phyloP scores from a whole-genome alignment of 305 asterid species.

The Rubia tinctorum region DNA sequence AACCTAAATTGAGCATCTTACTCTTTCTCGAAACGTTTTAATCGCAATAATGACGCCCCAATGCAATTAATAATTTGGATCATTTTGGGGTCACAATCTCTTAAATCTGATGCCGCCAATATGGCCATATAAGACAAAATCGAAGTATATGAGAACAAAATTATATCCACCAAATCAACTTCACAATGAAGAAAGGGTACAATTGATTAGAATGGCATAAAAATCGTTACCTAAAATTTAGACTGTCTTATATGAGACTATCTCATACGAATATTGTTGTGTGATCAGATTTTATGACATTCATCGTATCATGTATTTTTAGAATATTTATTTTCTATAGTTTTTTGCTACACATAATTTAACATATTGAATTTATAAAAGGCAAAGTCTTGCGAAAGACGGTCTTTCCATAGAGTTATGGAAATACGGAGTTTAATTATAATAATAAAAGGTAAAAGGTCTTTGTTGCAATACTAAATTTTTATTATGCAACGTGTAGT shows the following conservation, averaged over 20 bases:
- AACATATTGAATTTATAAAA: too few species aligned
- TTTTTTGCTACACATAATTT: too few species aligned
- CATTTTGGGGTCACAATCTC: neutral
- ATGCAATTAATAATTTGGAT: neutral
- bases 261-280: too few species aligned
- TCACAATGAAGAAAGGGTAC: neutral
- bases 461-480: too few species aligned
- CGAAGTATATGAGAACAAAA: neutral
- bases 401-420: too few species aligned
- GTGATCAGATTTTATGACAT: too few species aligned
- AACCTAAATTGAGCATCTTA: neutral
- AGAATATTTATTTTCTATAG: too few species aligned
- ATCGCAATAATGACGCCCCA: neutral
- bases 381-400: too few species aligned
- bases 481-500: too few species aligned
- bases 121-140: neutral
- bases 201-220: neutral
- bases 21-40: neutral
- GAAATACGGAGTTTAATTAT: too few species aligned
- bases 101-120: neutral
- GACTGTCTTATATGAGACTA: neutral
- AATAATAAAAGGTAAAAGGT: too few species aligned
- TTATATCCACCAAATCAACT: neutral
- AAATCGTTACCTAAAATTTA: neutral
- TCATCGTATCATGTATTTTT: too few species aligned